Evolutionary conservation across 2,329 filamentous ascomycete genomes (phyloP).

Genomic region (Botrytis byssoidea): DNA sequence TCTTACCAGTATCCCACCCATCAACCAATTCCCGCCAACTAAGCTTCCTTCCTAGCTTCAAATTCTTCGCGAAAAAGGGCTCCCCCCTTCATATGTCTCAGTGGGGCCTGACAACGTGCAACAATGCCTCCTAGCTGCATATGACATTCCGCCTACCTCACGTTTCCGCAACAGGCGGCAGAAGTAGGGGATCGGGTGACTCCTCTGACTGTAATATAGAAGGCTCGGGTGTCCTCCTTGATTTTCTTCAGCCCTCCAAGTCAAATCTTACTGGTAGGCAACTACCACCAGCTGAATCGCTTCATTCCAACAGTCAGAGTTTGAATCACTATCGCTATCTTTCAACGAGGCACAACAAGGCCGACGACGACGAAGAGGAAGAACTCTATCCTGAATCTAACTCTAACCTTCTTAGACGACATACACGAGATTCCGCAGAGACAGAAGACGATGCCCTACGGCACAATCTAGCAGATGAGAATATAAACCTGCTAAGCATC

Average conservation of each 20-base stretch:
- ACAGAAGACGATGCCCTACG: slow-evolving; percentile 26
- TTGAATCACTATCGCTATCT: neutral
- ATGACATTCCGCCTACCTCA: slow-evolving; percentile 19
- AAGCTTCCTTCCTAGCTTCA: slow-evolving; percentile 1
- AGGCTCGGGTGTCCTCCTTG: slow-evolving; percentile 14
- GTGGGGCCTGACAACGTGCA: slow-evolving; percentile 19
- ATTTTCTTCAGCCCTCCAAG: neutral
- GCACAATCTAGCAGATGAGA: slow-evolving; percentile 20
- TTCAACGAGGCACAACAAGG: slow-evolving; percentile 18
- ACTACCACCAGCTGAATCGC: neutral
- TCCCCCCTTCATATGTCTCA: slow-evolving; percentile 4
- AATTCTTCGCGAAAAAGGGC: neutral
- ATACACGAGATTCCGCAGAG: slow-evolving; percentile 23
- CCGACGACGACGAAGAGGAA: slow-evolving; percentile 26
- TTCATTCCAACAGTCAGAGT: neutral
- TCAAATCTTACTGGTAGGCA: slow-evolving; percentile 1
- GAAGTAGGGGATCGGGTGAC: slow-evolving; percentile 17
- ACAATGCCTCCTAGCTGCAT: slow-evolving; percentile 20
- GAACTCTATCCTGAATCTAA: slow-evolving; percentile 36
- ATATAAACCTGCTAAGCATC: slow-evolving; percentile 24
- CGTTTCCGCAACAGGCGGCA: slow-evolving; percentile 20
- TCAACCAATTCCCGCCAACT: neutral
- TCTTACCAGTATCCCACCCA: slow-evolving; percentile 3
- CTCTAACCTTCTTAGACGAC: slow-evolving; percentile 33
- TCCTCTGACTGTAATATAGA: slow-evolving; percentile 18